Evolutionary conservation across 2,329 filamentous ascomycete species (phyloP).

Genomic region (Cryphonectria parasitica): DNA sequence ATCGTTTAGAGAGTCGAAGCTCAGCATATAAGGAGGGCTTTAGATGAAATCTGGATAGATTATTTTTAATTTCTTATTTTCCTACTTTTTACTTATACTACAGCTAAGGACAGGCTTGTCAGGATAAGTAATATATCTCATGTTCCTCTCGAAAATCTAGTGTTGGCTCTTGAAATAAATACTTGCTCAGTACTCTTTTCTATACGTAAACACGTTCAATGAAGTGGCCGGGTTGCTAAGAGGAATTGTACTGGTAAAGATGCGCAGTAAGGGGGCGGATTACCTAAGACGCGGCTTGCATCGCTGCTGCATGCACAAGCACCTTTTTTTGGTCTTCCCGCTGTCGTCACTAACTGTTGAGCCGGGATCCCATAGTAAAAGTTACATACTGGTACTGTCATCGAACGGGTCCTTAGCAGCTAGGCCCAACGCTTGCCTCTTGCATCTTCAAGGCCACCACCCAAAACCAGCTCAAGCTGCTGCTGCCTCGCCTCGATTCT

Average conservation of each 20-base stretch:
- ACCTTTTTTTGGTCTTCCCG: background rate
- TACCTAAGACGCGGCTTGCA: constrained; percentile 7
- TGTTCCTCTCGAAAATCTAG: no score
- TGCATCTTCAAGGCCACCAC: background rate
- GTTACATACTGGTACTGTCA: background rate
- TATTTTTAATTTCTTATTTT: no score
- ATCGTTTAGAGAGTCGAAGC: background rate
- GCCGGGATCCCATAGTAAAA: background rate
- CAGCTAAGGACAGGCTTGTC: background rate
- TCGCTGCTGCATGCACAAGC: background rate
- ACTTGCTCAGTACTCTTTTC: no score
- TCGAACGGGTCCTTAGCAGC: background rate
- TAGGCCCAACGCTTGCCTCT: constrained; percentile 4
- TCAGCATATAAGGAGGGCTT: background rate
- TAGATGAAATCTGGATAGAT: background rate
- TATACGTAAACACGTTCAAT: background rate
- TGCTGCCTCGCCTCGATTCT: constrained; percentile 1
- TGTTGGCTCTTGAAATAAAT: no score
- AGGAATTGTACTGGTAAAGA: background rate
- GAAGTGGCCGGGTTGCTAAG: background rate
- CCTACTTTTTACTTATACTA: background rate
- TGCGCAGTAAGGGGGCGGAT: background rate
- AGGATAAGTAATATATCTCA: no score
- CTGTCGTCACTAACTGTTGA: constrained; percentile 6
- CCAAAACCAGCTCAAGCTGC: no score